phyloP scores from a whole-genome alignment of 1,139 yeast genomes.

The Fermentozyma sake region DNA sequence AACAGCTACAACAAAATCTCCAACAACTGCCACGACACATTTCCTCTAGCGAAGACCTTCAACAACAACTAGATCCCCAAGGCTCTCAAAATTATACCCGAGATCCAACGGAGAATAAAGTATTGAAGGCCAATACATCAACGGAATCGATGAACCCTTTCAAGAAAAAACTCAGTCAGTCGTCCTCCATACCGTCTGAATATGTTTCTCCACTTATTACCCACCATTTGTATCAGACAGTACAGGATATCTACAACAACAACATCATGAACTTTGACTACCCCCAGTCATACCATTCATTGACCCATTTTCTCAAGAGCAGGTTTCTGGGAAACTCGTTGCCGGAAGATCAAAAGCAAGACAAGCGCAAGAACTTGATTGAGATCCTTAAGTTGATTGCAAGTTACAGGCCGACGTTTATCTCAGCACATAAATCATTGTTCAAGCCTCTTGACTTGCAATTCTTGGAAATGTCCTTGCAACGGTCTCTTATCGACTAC shows the following conservation, averaged over 20 bases:
- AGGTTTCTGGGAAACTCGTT: conserved; percentile 45
- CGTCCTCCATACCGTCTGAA: conserved; percentile 18
- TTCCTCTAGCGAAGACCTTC: too few species aligned
- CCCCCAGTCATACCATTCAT: conserved; percentile 61
- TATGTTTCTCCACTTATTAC: conserved; percentile 55
- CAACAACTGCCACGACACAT: too few species aligned
- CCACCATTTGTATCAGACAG: conserved; percentile 58
- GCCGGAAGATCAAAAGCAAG: conserved; percentile 24
- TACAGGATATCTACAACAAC: conserved; percentile 60
- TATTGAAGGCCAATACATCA: too few species aligned
- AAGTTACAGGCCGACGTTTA: conserved; percentile 67
- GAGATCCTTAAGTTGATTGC: conserved; percentile 63
- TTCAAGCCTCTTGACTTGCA: conserved; percentile 60
- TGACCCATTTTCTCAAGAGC: conserved; percentile 50
- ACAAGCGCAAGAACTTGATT: conserved; percentile 44
- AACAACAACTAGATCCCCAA: too few species aligned
- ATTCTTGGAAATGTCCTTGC: conserved; percentile 65
- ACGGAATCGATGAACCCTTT: too few species aligned
- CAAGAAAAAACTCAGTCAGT: conserved; percentile 6
- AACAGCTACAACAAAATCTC: too few species aligned
- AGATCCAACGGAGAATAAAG: too few species aligned
- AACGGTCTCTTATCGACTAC: conserved; percentile 62
- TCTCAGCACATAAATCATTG: conserved; percentile 64
- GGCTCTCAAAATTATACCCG: too few species aligned
- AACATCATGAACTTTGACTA: conserved; percentile 58